These are phyloP conservation scores for Euphorbia lathyris DNA, from an alignment of 345 rosid genomes.

Conservation along the genomic window DNA sequence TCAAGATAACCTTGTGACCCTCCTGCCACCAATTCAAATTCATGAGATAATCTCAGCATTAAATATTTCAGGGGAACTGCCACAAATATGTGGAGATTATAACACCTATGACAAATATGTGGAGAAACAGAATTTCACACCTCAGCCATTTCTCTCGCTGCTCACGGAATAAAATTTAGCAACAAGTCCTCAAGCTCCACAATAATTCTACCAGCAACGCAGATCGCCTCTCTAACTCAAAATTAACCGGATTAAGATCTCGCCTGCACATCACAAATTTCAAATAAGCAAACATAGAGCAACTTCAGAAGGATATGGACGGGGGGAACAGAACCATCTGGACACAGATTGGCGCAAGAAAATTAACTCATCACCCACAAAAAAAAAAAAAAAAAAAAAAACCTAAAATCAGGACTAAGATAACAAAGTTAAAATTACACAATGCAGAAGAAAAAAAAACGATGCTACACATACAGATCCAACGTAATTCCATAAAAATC, in stretches of 20 bases:
- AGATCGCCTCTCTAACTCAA: constrained; percentile 13
- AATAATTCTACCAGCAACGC: constrained; percentile 7
- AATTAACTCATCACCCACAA: neutral
- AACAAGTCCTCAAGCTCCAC: neutral
- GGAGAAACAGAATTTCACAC: constrained; percentile 22
- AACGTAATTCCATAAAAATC: neutral
- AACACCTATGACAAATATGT: neutral
- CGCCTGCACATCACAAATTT: neutral
- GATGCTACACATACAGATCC: neutral
- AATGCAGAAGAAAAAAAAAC: neutral
- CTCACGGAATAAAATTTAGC: neutral
- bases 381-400: no score
- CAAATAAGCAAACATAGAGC: neutral
- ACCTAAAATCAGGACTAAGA: neutral
- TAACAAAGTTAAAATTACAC: neutral
- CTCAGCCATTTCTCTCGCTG: constrained; percentile 69
- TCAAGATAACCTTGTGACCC: constrained; percentile 63
- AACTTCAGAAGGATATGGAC: no score
- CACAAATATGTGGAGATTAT: neutral
- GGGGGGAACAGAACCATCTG: constrained; percentile 12
- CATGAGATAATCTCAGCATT: neutral
- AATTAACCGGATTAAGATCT: constrained; percentile 1
- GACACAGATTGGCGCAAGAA: neutral
- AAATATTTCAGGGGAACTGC: neutral
- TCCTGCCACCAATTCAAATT: constrained; percentile 49